Evolutionary conservation across 257 asterid genomes (phyloP).

Genomic region (Asclepias syriaca): DNA sequence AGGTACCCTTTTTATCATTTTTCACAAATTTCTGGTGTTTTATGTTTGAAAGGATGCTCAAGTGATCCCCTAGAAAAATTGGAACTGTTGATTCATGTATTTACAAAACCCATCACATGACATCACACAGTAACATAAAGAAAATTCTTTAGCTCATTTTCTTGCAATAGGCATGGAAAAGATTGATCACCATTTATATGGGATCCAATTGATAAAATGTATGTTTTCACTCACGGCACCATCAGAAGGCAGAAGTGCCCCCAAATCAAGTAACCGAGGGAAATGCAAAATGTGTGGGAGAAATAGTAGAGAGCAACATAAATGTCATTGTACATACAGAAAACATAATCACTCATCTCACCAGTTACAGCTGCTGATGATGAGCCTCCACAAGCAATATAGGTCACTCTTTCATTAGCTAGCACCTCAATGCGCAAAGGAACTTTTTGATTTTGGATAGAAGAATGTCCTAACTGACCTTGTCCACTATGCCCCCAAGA

Average conservation of each 20-base stretch:
- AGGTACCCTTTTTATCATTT: neutral
- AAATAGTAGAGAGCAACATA: neutral
- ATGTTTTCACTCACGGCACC: neutral
- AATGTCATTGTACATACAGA: neutral
- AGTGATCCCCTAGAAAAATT: neutral
- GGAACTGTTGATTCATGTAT: neutral
- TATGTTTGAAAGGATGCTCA: neutral
- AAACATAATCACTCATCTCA: conserved; percentile 21
- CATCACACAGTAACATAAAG: neutral
- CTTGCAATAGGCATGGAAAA: neutral
- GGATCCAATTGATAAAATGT: too few relatives aligned
- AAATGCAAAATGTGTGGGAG: neutral
- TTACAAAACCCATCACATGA: neutral
- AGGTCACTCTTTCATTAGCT: conserved; percentile 60
- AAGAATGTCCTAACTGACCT: conserved; percentile 89
- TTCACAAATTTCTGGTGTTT: neutral
- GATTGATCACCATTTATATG: too few relatives aligned
- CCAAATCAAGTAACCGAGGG: neutral
- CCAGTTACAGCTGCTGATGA: conserved; percentile 95
- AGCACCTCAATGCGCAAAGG: conserved; percentile 71
- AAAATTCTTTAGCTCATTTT: neutral
- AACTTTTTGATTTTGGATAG: conserved; percentile 59
- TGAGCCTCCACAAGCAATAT: conserved; percentile 91
- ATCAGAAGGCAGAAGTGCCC: neutral
- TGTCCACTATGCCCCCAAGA: conserved; percentile 98